Base-by-base conservation (phyloP, 331 rosid species). In the Malus hybrid region DNA sequence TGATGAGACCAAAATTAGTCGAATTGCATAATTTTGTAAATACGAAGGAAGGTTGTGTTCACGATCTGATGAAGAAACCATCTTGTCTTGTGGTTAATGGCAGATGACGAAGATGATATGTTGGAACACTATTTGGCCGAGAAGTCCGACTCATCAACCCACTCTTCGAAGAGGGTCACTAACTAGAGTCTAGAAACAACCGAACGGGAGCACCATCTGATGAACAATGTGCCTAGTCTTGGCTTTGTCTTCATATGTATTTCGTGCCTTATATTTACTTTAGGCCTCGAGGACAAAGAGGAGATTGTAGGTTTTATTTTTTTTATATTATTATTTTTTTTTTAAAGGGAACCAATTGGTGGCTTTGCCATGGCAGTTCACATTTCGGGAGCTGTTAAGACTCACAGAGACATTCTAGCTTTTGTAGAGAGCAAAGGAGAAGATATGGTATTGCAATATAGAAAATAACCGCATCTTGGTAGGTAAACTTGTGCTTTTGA, bases 31-130 rank as follows among this genome's bases (percentile, higher is more conserved):
- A 28, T 65, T 68, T 46, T 14, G 32, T 19, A 52, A 67, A 67
- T 50, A 3, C 67, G 61, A 67, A 34, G 48, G 29, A 32, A 59
- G 4, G 42, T 12, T 19, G 33, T 67, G 54, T 56, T 59, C 34
- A 8, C 22, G 66, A 39, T 69, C 54, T 78, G 61, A 76, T 61
- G 52, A 33, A 57, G 54, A 29, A 54, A 39, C 18, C 67, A 44
- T 76, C 77, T 42, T 39, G 10, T 80, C 18, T 76, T 70, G 69
- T 79, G 77, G 12, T 80, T 65, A 27, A n/a, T 61, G 74, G 82
- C 90, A 90, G 99, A 80, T 82, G 99, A 95, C 28, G 99, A 95
- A 87, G 98, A 91, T 6, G 98, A 95, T 84, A 95, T 95, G 99
- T 97, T 95, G 57, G 97, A 95, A 81, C 99, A 95, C 82, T 95